Conservation (phyloP, 2,329 filamentous ascomycete genomes). For the Colletotrichum echinochloae region DNA sequence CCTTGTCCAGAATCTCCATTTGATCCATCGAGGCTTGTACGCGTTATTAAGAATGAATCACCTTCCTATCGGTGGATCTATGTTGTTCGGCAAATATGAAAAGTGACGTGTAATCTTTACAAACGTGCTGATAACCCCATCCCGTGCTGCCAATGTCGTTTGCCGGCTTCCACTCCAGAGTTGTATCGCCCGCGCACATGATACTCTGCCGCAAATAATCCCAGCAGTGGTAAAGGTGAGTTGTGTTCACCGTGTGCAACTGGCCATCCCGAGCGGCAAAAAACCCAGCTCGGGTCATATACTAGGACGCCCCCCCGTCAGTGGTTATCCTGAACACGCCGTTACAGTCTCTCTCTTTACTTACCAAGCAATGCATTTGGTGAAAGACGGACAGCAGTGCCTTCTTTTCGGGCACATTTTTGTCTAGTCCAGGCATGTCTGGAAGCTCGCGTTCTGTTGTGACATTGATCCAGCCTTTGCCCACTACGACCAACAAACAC, state of each 20-base stretch:
- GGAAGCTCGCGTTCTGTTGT: not conserved
- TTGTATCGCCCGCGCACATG: constrained; percentile 49
- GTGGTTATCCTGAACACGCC: not conserved
- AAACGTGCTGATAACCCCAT: not conserved
- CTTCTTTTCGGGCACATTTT: not conserved
- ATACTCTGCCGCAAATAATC: constrained; percentile 55
- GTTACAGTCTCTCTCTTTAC: not conserved
- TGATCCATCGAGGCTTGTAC: no score
- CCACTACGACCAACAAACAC: not conserved
- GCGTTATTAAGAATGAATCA: not conserved
- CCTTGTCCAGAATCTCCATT: no score
- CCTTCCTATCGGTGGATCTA: not conserved
- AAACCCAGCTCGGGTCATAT: constrained; percentile 10
- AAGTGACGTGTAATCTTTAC: not conserved
- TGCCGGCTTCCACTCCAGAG: constrained; percentile 29
- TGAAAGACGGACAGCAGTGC: constrained; percentile 36
- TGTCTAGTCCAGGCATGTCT: not conserved
- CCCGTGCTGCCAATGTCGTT: not conserved
- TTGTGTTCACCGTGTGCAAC: constrained; percentile 15
- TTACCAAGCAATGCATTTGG: constrained; percentile 41
- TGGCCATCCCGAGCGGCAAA: constrained; percentile 6
- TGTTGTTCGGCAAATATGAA: not conserved
- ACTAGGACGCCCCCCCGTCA: not conserved
- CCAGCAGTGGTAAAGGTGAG: constrained; percentile 54
- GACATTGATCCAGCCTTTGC: not conserved